Evolutionary conservation across 148 eudicot genomes (phyloP).

Genomic region (Bassia scoparia): DNA sequence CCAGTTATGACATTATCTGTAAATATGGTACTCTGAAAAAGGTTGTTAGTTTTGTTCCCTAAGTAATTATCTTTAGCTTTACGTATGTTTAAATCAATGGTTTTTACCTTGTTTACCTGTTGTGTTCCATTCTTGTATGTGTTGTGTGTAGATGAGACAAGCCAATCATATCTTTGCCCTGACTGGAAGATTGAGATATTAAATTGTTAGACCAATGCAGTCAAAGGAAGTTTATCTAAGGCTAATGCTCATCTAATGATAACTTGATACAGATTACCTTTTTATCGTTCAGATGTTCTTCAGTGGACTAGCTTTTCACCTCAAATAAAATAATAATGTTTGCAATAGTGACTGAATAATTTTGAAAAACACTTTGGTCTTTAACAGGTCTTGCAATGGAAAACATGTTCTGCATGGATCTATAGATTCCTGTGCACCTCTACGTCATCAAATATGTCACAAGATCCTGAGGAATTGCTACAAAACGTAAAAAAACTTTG

Average conservation of each 20-base stretch:
- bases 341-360: neutral
- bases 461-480: constrained; percentile 50
- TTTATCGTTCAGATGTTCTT: neutral
- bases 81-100: neutral
- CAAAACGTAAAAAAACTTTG: constrained; percentile 51
- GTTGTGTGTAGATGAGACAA: constrained; percentile 53
- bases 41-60: constrained; percentile 37
- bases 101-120: neutral
- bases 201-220: constrained; percentile 61
- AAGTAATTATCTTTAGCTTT: neutral
- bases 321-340: no score
- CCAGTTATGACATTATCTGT: constrained; percentile 56
- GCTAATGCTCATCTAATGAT: neutral
- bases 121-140: neutral
- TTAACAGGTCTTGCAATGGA: constrained; percentile 54
- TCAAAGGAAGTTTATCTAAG: constrained; percentile 51
- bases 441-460: constrained; percentile 51
- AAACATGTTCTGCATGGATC: constrained; percentile 87
- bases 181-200: constrained; percentile 51
- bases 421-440: constrained; percentile 68
- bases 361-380: neutral
- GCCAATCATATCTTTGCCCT: constrained; percentile 58
- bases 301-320: neutral
- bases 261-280: neutral
- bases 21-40: constrained; percentile 51